phyloP scores from a whole-genome alignment of 2,329 filamentous ascomycete genomes.

The Fusarium neocosmosporiellum region DNA sequence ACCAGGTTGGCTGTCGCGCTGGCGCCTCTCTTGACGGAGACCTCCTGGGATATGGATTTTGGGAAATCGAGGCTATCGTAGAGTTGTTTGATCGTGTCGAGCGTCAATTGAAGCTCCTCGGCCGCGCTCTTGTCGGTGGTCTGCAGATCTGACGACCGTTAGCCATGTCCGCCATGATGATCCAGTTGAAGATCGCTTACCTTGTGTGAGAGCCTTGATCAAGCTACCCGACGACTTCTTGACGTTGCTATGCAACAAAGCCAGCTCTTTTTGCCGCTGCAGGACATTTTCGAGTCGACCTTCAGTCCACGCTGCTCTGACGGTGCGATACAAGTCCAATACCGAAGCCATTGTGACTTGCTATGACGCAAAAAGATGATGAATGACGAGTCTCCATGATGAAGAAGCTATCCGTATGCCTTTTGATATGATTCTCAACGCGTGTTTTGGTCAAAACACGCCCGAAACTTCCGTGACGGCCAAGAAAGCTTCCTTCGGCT shows the following conservation, averaged over 20 bases:
- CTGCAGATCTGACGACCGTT: neutral
- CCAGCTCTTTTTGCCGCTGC: constrained; percentile 10
- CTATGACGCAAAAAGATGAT: neutral
- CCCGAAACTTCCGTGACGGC: neutral
- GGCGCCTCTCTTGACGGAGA: neutral
- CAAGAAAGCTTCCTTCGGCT: neutral
- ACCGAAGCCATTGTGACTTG: constrained; percentile 63
- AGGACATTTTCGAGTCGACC: constrained; percentile 3
- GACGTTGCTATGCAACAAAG: neutral
- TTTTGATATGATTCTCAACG: neutral
- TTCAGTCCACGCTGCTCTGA: neutral
- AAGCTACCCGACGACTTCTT: neutral
- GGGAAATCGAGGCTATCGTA: constrained; percentile 10
- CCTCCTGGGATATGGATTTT: neutral
- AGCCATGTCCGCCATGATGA: neutral
- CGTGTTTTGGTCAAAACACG: neutral
- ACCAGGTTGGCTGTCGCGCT: neutral
- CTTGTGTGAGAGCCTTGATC: neutral
- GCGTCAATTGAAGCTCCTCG: constrained; percentile 2
- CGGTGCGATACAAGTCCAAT: neutral
- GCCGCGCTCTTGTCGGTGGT: neutral
- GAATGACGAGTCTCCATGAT: neutral
- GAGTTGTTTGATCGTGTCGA: constrained; percentile 5
- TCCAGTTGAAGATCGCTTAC: neutral
- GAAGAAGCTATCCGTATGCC: neutral